These are phyloP conservation scores for Ophiocordyceps camponoti-saundersi DNA, from an alignment of 2,329 filamentous ascomycete species.

Conservation along the genomic window DNA sequence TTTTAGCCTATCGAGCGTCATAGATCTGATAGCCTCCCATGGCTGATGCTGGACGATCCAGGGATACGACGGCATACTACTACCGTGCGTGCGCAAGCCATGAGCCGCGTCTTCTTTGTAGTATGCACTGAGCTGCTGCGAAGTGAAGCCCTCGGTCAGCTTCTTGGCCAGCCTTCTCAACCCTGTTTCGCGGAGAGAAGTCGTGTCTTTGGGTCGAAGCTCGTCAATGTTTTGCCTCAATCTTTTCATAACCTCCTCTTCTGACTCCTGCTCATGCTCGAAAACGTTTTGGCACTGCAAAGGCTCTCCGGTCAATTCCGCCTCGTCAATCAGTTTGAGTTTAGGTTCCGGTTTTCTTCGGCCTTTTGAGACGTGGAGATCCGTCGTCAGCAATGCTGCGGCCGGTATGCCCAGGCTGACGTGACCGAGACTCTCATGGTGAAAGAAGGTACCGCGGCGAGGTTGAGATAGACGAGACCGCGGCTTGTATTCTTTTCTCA, in stretches of 20 bases:
- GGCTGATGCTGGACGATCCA: slow-evolving; percentile 25
- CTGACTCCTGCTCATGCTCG: slow-evolving; percentile 7
- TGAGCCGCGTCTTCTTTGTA: slow-evolving; percentile 7
- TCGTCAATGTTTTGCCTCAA: slow-evolving; percentile 28
- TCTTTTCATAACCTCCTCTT: slow-evolving; percentile 11
- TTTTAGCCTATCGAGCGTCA: slow-evolving; percentile 4
- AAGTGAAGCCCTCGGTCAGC: slow-evolving; percentile 28
- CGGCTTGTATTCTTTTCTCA: background rate
- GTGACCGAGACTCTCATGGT: background rate
- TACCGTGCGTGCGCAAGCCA: background rate
- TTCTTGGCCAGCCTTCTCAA: slow-evolving; percentile 22
- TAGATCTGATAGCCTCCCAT: slow-evolving; percentile 21
- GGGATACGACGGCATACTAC: slow-evolving; percentile 8
- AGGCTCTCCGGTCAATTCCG: slow-evolving; percentile 1
- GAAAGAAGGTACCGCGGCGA: background rate
- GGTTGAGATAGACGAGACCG: background rate
- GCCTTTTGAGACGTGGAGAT: slow-evolving; percentile 15
- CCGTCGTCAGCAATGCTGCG: slow-evolving; percentile 23
- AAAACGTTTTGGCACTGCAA: slow-evolving; percentile 17
- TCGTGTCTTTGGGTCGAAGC: slow-evolving; percentile 24
- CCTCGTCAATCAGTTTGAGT: slow-evolving; percentile 6
- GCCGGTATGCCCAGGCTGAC: slow-evolving; percentile 16
- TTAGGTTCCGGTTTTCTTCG: slow-evolving; percentile 11
- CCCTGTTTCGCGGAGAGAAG: slow-evolving; percentile 18
- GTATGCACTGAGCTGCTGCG: slow-evolving; percentile 26